phyloP scores from a whole-genome alignment of 176 grass and related monocot genomes.

The Thalia dealbata region DNA sequence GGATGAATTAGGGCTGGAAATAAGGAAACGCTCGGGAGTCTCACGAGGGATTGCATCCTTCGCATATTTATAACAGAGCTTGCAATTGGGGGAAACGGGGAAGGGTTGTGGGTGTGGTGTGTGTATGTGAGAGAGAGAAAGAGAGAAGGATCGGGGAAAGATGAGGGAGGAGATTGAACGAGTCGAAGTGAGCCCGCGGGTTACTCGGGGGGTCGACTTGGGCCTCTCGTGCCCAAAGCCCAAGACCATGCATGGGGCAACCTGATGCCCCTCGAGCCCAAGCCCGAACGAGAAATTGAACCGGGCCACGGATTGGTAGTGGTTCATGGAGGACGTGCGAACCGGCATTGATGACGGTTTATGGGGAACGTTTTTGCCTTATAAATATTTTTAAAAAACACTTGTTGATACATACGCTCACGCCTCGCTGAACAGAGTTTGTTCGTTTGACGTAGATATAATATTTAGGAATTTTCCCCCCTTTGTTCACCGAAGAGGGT shows the following conservation, averaged over 20 bases:
- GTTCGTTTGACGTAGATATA: too few relatives aligned
- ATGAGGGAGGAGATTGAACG: not conserved
- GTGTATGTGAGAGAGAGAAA: not conserved
- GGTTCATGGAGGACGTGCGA: too few relatives aligned
- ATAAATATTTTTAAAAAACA: too few relatives aligned
- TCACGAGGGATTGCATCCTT: not conserved
- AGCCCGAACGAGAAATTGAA: too few relatives aligned
- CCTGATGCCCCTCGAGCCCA: not conserved
- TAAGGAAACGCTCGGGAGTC: not conserved
- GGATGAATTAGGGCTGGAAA: not conserved
- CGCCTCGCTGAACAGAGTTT: too few relatives aligned
- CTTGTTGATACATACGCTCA: too few relatives aligned
- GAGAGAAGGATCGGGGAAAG: not conserved
- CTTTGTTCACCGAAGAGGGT: too few relatives aligned
- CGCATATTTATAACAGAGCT: conserved; percentile 1
- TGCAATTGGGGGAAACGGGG: not conserved
- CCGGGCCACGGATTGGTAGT: too few relatives aligned
- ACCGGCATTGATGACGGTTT: too few relatives aligned
- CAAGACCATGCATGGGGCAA: not conserved
- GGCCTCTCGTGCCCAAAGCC: not conserved
- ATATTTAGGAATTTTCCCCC: too few relatives aligned
- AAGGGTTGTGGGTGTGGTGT: not conserved
- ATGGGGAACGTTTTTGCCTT: too few relatives aligned
- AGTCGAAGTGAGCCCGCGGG: not conserved
- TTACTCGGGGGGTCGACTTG: not conserved